Percentiles rank a stretch among this genome's conserved stretches.
These are phyloP conservation scores for Chytridiales sp. DNA, from an alignment of 371 early-diverging fungal genomes.

Conservation along the genomic window DNA sequence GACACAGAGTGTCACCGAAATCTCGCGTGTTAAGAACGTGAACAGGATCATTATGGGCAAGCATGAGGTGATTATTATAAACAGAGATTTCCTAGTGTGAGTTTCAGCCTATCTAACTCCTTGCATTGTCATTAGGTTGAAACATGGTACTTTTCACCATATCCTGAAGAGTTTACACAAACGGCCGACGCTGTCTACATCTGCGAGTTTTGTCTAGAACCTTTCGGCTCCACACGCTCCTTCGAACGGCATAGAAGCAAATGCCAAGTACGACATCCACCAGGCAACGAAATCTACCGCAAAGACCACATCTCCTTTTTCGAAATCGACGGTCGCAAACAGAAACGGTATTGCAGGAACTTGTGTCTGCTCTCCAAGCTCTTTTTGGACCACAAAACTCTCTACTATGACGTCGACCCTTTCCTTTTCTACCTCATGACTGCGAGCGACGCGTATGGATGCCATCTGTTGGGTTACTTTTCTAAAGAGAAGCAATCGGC, in stretches of 20 bases:
- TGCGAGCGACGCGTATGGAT: conserved; percentile 72
- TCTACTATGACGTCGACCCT: conserved; percentile 99
- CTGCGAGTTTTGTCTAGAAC: conserved; percentile 95
- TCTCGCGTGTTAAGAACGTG: conserved; percentile 92
- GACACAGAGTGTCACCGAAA: conserved; percentile 90
- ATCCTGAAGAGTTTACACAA: conserved; percentile 92
- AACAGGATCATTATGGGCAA: conserved; percentile 92
- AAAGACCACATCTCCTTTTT: conserved; percentile 84
- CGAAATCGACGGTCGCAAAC: conserved; percentile 94
- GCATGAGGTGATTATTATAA: too few species aligned
- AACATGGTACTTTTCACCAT: conserved; percentile 98
- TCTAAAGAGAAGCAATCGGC: conserved; percentile 97
- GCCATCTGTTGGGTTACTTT: conserved; percentile 98
- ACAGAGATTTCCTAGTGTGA: too few species aligned
- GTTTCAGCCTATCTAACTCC: too few species aligned
- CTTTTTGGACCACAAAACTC: conserved; percentile 99
- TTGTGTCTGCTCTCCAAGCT: conserved; percentile 96
- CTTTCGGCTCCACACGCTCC: conserved; percentile 57
- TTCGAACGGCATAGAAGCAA: conserved; percentile 51
- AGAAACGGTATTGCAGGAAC: conserved; percentile 96
- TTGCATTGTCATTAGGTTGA: too few species aligned
- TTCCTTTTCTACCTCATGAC: conserved; percentile 98
- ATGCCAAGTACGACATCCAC: conserved; percentile 88
- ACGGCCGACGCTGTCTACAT: conserved; percentile 66
- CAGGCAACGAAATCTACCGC: conserved; percentile 98